phyloP scores from a whole-genome alignment of 495 filamentous ascomycete species.

The Lichina pygmaea region DNA sequence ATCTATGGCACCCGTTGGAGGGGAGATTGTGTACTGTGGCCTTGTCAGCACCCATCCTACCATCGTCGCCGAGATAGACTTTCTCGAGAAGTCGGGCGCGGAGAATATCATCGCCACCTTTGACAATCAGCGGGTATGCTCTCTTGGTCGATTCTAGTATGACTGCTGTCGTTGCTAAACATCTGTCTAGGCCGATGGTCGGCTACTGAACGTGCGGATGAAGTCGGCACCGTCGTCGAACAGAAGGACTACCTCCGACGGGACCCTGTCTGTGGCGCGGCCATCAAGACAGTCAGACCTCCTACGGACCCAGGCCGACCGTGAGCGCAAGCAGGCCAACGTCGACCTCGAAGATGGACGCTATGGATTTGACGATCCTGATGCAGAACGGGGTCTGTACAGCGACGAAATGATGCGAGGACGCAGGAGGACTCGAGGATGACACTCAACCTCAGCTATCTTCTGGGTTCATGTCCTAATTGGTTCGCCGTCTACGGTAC shows the following conservation, averaged over 20 bases:
- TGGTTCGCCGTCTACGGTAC: neutral
- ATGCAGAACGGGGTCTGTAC: neutral
- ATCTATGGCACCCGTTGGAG: constrained; percentile 46
- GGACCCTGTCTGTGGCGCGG: neutral
- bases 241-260: neutral
- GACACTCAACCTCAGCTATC: neutral
- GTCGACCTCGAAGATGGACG: neutral
- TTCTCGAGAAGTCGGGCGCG: constrained; percentile 48
- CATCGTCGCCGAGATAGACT: constrained; percentile 68
- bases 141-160: neutral
- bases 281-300: neutral
- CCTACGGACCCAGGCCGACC: neutral
- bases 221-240: constrained; percentile 13
- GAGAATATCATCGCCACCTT: constrained; percentile 62
- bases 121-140: constrained; percentile 55
- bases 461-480: neutral
- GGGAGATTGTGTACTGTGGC: constrained; percentile 41
- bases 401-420: neutral
- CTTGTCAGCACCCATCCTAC: constrained; percentile 42
- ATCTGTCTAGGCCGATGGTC: constrained; percentile 47
- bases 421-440: neutral
- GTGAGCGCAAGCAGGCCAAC: neutral
- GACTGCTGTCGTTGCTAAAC: constrained; percentile 6
- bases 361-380: neutral
- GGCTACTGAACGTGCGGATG: constrained; percentile 47